Evolutionary conservation across 371 early-diverging fungal genomes (phyloP), one percentile per base, ranked within the genome.

Genomic region (Parasitella parasitica): DNA sequence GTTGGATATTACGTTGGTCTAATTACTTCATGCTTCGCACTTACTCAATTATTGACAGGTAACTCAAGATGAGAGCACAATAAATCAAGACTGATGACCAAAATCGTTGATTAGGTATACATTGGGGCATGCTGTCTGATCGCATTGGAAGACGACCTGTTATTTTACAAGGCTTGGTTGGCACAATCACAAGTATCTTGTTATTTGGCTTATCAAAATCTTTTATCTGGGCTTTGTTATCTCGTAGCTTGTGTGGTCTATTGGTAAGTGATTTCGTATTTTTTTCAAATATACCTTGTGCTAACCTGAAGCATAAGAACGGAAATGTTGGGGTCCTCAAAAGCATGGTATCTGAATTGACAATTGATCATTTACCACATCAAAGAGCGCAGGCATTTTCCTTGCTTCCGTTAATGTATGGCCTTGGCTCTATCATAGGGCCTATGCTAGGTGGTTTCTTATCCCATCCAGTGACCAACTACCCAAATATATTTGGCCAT

Each of bases 311-410:
- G 39, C 41, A 49, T 16, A 62, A 76, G 71, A 76, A 76, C 52
- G 91, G 91, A 13, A 97, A 94, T 61, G 80, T 90, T n/a, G 91
- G 90, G 7, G 92, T 94, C 2, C 78, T 90, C 26, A 95, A 95
- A 71, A 88, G 90, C n/a, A 89, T 94, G 75, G 73, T 95, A 24
- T 92, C 91, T 4, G 97, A 97, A 68, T 77, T 94, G 51, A 90
- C 93, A 4, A 91, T 64, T 6, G 71, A 68, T 34, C 59, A 66
- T 53, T 57, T 66, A 26, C 72, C 73, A 46, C 65, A 63, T 16
- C 72, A 77, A 48, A 68, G 77, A 56, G 76, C 86, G 9, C 71
- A 78, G 18, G 83, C 82, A 49, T 87, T 86, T 58, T 80, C 86
- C 0, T 16, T 85, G 18, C 55, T 87, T 15, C 87, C 85, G 3